Conservation (phyloP, 768 basidiomycete species). For the Kockovaella imperatae region DNA sequence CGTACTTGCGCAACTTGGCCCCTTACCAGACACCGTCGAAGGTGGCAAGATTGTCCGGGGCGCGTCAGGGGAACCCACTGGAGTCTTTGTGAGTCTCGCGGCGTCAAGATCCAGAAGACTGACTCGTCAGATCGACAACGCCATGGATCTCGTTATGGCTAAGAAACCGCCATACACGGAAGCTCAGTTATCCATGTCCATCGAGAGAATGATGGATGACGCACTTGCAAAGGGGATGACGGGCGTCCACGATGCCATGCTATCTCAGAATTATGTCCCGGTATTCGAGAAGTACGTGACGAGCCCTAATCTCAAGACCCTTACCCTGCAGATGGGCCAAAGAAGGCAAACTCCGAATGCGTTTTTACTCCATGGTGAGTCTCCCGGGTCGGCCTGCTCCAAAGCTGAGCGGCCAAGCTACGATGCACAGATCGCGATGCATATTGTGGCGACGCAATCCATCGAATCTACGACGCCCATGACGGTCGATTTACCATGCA, state of each 20-base stretch:
- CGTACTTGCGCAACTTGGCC: constrained; percentile 54
- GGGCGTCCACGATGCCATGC: constrained; percentile 74
- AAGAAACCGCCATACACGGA: constrained; percentile 56
- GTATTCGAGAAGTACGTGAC: constrained; percentile 59
- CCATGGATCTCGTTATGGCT: constrained; percentile 63
- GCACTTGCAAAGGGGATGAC: constrained; percentile 75
- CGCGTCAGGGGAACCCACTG: constrained; percentile 59
- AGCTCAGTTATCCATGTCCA: constrained; percentile 55
- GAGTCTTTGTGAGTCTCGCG: constrained; percentile 45
- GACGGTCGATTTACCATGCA: constrained; percentile 58
- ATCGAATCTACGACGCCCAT: constrained; percentile 49
- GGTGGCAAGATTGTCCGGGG: constrained; percentile 73
- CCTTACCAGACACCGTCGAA: constrained; percentile 57
- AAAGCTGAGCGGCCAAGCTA: constrained; percentile 11
- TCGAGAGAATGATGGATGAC: constrained; percentile 58
- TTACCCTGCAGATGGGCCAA: constrained; percentile 57
- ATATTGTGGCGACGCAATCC: constrained; percentile 62
- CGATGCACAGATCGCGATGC: constrained; percentile 46
- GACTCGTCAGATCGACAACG: constrained; percentile 60
- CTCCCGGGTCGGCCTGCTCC: background rate
- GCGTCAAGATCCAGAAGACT: background rate
- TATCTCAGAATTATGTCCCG: constrained; percentile 50
- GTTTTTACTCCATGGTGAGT: constrained; percentile 41
- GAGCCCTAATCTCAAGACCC: background rate
- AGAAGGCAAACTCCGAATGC: constrained; percentile 58